Percentiles rank a stretch among this genome's conserved stretches.
Conservation (phyloP, 495 filamentous ascomycete species). For the Neurospora intermedia region DNA sequence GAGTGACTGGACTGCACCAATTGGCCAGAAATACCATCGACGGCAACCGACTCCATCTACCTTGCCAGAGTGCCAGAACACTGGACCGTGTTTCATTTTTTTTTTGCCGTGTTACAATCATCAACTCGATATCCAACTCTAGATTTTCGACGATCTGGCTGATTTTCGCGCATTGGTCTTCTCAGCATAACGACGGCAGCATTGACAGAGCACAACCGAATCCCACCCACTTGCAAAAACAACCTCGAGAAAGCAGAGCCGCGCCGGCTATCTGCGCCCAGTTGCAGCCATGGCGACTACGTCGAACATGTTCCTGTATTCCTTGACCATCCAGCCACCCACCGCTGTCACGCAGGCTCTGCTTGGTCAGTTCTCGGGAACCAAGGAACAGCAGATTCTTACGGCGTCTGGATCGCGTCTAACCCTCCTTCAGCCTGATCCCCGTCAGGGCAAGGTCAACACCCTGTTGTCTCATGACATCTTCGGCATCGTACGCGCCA, state of each 20-base stretch:
- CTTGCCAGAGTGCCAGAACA: background rate
- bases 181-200: background rate
- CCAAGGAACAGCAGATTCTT: slow-evolving; percentile 92
- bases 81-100: background rate
- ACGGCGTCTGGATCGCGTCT: slow-evolving; percentile 85
- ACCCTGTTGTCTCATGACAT: slow-evolving; percentile 84
- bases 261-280: slow-evolving; percentile 44
- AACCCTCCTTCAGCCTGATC: slow-evolving; percentile 77
- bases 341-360: slow-evolving; percentile 83
- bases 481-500: slow-evolving; percentile 83
- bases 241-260: slow-evolving; percentile 20
- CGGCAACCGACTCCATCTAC: background rate
- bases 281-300: slow-evolving; percentile 76
- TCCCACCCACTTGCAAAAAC: background rate
- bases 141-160: background rate
- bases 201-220: background rate
- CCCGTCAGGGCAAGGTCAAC: slow-evolving; percentile 71
- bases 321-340: slow-evolving; percentile 83
- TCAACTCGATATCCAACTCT: background rate
- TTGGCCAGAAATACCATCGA: background rate
- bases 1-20: background rate
- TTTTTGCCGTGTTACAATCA: slow-evolving; percentile 4
- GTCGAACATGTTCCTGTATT: slow-evolving; percentile 96
- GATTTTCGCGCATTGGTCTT: background rate
- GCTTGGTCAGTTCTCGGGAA: slow-evolving; percentile 86